Evolutionary conservation across 2,329 filamentous ascomycete genomes (phyloP), one percentile per base, ranked within the genome.

Genomic region (Tolypocladium ophioglossoides): DNA sequence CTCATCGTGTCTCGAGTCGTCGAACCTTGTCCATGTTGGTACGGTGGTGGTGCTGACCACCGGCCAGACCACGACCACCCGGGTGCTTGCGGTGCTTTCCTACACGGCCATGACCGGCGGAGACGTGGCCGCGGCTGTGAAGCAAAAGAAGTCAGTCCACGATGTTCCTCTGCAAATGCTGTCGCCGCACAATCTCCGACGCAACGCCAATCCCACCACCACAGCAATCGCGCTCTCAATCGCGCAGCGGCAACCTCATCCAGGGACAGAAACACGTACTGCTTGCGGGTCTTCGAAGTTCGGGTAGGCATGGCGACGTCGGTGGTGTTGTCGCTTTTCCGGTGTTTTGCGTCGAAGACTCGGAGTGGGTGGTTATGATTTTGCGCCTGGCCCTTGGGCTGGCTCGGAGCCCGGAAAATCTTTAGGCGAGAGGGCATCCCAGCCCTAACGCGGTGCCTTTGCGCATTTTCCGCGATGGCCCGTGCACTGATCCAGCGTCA

Each of bases 81-180:
- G 82, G 84, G 67, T 86, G 83, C 86, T 99, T 97, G 74, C 94
- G 83, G 87, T 96, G 91, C 88, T 97, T 97, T 76, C 94, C 94
- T 74, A 97, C 78, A 85, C 92, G 92, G 82, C 94, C 92, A 78
- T 97, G 86, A 83, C 94, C 94, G 83, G 91, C 90, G 72, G 89
- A 95, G 74, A 99, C 94, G 81, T 99, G 90, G 78, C 92, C 92
- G 82, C 92, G 91, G 82, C 87, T 91, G 72, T 68, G 53, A 61
- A 63, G 58, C 57, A 62, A 59, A 64, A 50, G 52, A 51, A 48
- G 59, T 62, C 55, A 62, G 59, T 53, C 51, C 35, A 46, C 22
- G 11, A 51, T 51, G 61, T 52, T 14, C 51, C 18, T 34, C 53
- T 22, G 30, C 48, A 38, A 7, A 18, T 20, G 14, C 12, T 16